A percentile compares a stretch with the other conserved stretches of the same genome.
These are phyloP conservation scores for Encephalitozoon romaleae DNA, from an alignment of 371 early-diverging fungal species.

Conservation along the genomic window DNA sequence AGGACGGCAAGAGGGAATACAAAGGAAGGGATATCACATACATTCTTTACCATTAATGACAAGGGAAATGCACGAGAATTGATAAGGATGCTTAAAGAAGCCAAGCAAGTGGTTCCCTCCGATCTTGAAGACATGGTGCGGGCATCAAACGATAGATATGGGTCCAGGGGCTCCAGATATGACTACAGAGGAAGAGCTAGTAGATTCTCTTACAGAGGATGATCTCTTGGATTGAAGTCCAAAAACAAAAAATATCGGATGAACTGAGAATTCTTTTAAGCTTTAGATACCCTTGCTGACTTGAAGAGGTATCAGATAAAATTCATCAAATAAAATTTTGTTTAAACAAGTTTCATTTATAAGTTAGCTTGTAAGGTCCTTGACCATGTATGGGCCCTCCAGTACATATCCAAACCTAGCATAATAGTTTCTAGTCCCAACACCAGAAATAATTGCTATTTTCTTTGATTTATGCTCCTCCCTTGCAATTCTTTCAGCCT, in stretches of 20 bases:
- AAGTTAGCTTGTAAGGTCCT: slow-evolving; percentile 23
- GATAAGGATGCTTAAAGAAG: slow-evolving; percentile 76
- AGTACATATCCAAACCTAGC: slow-evolving; percentile 88
- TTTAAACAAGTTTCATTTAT: not conserved
- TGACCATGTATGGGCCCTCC: slow-evolving; percentile 68
- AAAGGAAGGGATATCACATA: slow-evolving; percentile 78
- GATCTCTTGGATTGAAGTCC: slow-evolving; percentile 9
- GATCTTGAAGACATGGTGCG: slow-evolving; percentile 69
- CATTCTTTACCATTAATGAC: slow-evolving; percentile 88
- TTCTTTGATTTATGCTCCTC: slow-evolving; percentile 92
- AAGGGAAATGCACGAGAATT: slow-evolving; percentile 75
- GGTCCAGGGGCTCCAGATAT: slow-evolving; percentile 15
- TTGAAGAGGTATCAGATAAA: not conserved
- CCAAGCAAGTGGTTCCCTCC: slow-evolving; percentile 78
- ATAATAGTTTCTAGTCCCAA: slow-evolving; percentile 96
- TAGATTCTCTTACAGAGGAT: not conserved
- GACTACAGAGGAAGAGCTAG: slow-evolving; percentile 32
- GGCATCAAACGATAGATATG: not conserved
- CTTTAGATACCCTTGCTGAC: not conserved
- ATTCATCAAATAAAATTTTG: slow-evolving; percentile 20
- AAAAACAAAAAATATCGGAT: slow-evolving; percentile 12
- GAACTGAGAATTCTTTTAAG: not conserved
- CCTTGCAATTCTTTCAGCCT: slow-evolving; percentile 93
- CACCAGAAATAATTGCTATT: slow-evolving; percentile 87
- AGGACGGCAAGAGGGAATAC: slow-evolving; percentile 89